Conservation (phyloP, 306 rosid species). For the Rosa persica region DNA sequence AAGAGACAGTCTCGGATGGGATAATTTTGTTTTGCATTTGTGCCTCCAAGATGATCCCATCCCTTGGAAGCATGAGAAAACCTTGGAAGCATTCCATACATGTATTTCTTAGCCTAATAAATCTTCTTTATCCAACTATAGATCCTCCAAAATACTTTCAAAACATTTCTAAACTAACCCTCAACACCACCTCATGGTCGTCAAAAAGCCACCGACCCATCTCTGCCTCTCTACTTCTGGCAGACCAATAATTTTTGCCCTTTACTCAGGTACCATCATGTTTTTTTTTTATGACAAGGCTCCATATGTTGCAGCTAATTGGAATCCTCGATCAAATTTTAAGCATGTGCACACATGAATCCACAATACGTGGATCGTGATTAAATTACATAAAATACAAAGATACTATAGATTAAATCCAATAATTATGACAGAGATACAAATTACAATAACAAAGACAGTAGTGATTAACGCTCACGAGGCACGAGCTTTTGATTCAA, state of each 20-base stretch:
- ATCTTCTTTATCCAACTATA: neutral
- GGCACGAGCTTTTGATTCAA: neutral
- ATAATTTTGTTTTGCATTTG: constrained; percentile 2
- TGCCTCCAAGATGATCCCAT: constrained; percentile 1
- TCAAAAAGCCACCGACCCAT: constrained; percentile 12
- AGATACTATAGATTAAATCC: constrained; percentile 10
- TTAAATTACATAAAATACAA: neutral
- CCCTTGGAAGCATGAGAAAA: neutral
- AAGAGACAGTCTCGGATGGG: neutral
- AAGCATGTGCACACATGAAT: neutral
- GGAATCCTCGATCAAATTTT: neutral
- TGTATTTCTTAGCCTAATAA: neutral
- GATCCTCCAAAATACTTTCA: neutral
- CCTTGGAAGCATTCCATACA: neutral
- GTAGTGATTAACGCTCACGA: neutral
- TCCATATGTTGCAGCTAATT: neutral
- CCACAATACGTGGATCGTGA: neutral
- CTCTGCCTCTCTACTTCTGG: neutral
- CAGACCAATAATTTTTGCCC: neutral
- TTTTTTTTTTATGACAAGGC: no score
- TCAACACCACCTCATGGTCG: neutral
- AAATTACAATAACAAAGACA: neutral
- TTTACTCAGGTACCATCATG: neutral
- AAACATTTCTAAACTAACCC: constrained; percentile 3
- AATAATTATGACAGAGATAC: neutral